Percentiles rank a stretch among this genome's conserved stretches.
Evolutionary conservation across 2,329 filamentous ascomycete genomes (phyloP).

Genomic region (Trichophyton verrucosum): DNA sequence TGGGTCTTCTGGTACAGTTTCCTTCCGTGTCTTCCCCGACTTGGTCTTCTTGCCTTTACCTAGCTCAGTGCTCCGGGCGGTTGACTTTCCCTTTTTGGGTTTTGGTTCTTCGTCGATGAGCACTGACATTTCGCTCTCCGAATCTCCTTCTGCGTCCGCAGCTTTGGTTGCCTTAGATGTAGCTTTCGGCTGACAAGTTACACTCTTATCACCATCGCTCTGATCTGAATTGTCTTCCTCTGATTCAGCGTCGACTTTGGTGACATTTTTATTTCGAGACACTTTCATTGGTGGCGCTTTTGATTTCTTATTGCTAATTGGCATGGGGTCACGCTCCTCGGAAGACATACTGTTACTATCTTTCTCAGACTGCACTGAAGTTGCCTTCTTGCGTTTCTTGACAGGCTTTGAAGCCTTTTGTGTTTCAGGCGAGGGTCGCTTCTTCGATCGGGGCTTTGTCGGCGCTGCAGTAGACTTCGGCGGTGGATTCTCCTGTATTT

Average conservation of each 20-base stretch:
- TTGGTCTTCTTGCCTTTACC: conserved; percentile 23
- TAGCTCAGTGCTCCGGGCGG: conserved; percentile 14
- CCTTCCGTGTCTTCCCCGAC: conserved; percentile 28
- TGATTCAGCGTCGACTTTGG: conserved; percentile 6
- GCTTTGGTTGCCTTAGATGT: conserved; percentile 2
- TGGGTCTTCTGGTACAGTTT: conserved; percentile 41
- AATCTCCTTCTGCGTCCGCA: conserved; percentile 17
- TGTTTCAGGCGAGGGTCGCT: conserved; percentile 18
- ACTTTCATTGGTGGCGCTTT: not conserved
- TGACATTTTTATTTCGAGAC: conserved; percentile 8
- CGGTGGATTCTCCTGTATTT: conserved; percentile 7
- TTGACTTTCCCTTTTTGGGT: conserved; percentile 36
- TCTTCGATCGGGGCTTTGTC: conserved; percentile 17
- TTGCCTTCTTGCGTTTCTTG: conserved; percentile 26
- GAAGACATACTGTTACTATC: conserved; percentile 12
- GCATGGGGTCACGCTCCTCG: conserved; percentile 11
- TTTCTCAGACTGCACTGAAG: conserved; percentile 13
- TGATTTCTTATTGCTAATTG: conserved; percentile 5
- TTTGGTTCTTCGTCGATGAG: conserved; percentile 65
- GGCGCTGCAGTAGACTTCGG: conserved; percentile 12
- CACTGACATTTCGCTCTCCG: conserved; percentile 56
- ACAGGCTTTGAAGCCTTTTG: conserved; percentile 16
- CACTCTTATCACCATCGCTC: not conserved
- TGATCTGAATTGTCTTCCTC: conserved; percentile 12
- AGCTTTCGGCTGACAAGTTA: conserved; percentile 8